Conservation (phyloP, 2,329 filamentous ascomycete species). For the Daldinia eschscholtzii region DNA sequence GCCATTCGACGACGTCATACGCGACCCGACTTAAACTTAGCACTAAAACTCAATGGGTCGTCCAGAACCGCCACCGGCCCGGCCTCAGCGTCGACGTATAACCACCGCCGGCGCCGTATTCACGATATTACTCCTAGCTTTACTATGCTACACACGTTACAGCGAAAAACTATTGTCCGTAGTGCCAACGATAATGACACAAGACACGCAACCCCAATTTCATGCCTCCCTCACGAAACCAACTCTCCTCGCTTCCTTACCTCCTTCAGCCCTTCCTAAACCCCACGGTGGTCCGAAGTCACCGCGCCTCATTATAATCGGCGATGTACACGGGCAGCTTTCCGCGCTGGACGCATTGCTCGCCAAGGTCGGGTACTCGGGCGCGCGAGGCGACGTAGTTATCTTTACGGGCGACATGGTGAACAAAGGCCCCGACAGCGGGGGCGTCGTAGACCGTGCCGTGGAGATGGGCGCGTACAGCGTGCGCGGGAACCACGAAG, state of each 20-base stretch:
- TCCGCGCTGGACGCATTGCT: constrained; percentile 75
- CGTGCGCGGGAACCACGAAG: constrained; percentile 94
- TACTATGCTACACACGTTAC: constrained; percentile 28
- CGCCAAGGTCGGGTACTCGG: constrained; percentile 70
- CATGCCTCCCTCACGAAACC: constrained; percentile 24
- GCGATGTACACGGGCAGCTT: constrained; percentile 93
- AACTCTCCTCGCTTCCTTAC: constrained; percentile 25
- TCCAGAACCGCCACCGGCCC: constrained; percentile 9
- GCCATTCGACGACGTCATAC: constrained; percentile 24
- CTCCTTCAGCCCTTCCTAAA: constrained; percentile 28
- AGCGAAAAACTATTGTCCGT: neutral
- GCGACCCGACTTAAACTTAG: neutral
- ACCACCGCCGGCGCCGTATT: constrained; percentile 25
- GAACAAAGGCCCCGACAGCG: constrained; percentile 86
- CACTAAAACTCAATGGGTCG: constrained; percentile 26
- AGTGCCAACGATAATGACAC: neutral
- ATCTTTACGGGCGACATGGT: constrained; percentile 84
- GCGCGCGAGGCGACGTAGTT: constrained; percentile 75
- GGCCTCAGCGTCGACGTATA: constrained; percentile 22
- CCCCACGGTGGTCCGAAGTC: constrained; percentile 48
- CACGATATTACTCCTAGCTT: constrained; percentile 12
- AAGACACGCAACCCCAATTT: neutral
- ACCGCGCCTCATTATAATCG: constrained; percentile 81
- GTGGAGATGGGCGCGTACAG: constrained; percentile 80
- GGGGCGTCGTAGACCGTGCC: constrained; percentile 80